phyloP scores from a whole-genome alignment of 495 filamentous ascomycete genomes.

The Podospora bellae-mahoneyi region DNA sequence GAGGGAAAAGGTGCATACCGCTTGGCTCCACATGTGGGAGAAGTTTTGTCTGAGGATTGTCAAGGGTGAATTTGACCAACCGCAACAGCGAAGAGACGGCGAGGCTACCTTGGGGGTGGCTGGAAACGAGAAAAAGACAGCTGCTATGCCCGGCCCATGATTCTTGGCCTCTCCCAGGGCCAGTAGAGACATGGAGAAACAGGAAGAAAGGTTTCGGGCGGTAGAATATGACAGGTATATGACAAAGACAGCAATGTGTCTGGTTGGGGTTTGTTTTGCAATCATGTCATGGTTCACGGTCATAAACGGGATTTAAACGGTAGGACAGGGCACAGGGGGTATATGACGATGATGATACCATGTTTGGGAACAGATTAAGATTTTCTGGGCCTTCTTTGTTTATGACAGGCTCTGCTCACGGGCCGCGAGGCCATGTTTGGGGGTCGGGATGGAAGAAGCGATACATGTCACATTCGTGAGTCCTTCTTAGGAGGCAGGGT shows the following conservation, averaged over 20 bases:
- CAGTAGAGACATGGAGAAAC: background rate
- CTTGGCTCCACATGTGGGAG: slow-evolving; percentile 47
- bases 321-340: background rate
- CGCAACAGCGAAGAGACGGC: background rate
- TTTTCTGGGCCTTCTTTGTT: background rate
- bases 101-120: background rate
- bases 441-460: background rate
- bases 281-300: background rate
- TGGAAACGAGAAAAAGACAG: background rate
- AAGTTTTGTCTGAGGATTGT: slow-evolving; percentile 42
- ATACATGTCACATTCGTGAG: background rate
- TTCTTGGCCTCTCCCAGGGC: background rate
- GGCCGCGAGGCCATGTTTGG: background rate
- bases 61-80: slow-evolving; percentile 24
- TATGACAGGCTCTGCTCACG: background rate
- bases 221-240: background rate
- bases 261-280: background rate
- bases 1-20: slow-evolving; percentile 27
- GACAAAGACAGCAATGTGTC: background rate
- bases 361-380: background rate
- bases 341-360: slow-evolving; percentile 7
- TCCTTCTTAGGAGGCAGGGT: background rate
- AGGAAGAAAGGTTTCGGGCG: background rate
- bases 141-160: background rate
- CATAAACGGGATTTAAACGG: background rate